Evolutionary conservation across 225 moss, liverwort and hornwort genomes (phyloP), one percentile per base, ranked within the genome.

Genomic region (Straminergon stramineum): DNA sequence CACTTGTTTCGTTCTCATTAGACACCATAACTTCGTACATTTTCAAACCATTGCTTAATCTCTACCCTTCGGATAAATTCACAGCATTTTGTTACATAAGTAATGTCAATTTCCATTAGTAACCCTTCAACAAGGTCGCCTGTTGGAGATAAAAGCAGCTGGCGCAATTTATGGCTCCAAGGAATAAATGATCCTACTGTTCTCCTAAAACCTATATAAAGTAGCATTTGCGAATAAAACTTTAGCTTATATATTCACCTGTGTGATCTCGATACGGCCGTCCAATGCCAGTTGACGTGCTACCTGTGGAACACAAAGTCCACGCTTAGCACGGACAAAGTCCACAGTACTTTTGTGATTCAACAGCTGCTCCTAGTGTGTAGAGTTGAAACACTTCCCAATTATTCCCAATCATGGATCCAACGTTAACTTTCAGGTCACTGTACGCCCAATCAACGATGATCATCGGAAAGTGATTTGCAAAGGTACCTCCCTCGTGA

Each of bases 181-280:
- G 45, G 66, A 57, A 58, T 30, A 68, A 48, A 80, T 28, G 83
- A 68, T 84, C 58, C 84, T 52, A 12, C 41, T 43, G 55, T 57
- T 48, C 75, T 66, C 41, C 71, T 78, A 48, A 84, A 79, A 23
- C 32, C 28, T 9, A 43, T 30, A 45, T 11, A 71, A 79, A 81
- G 30, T 41, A 52, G 80, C 41, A 64, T 84, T 55, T 70, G 64
- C 17, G 41, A 65, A 66, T 57, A 37, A 67, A 45, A 48, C 19
- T 71, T 43, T 39, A 91, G 67, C 17, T 88, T 55, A 69, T 91
- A 87, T 93, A 84, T 45, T 91, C 79, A 93, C 93, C 93, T 94
- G 94, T 58, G 94, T 94, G 83, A 94, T 94, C 84, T 94, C 93
- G 70, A 94, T 85, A 17, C 85, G 90, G 67, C 94, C 94, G 85